These are phyloP conservation scores for Cytidiella melzeri DNA, from an alignment of 768 basidiomycete genomes.

Conservation along the genomic window DNA sequence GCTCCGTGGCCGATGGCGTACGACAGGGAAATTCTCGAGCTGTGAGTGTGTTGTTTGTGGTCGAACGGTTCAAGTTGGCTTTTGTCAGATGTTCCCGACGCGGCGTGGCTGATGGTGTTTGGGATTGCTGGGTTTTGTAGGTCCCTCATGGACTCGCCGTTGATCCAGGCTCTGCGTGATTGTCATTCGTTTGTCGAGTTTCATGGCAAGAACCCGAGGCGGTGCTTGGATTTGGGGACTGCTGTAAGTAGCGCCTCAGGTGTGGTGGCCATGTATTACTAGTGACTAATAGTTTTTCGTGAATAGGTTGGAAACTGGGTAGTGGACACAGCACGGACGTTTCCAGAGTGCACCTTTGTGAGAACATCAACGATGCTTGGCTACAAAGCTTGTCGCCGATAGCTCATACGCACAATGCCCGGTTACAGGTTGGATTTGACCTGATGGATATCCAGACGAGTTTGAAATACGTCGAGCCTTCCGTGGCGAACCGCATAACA, in stretches of 20 bases:
- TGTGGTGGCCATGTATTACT: neutral
- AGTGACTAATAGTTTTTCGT: too few species aligned
- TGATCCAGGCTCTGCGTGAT: neutral
- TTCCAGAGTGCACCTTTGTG: slow-evolving; percentile 57
- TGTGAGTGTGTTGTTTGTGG: slow-evolving; percentile 1
- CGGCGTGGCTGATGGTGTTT: neutral
- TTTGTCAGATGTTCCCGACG: neutral
- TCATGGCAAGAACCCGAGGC: slow-evolving; percentile 2
- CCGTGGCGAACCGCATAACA: slow-evolving; percentile 47
- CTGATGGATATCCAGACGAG: slow-evolving; percentile 66
- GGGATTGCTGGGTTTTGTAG: neutral
- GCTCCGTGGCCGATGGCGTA: slow-evolving; percentile 11
- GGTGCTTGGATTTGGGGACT: slow-evolving; percentile 12
- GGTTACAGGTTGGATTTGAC: slow-evolving; percentile 73
- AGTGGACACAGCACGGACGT: slow-evolving; percentile 61
- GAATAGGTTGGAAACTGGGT: slow-evolving; percentile 59
- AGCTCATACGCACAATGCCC: too few species aligned
- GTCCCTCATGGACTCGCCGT: slow-evolving; percentile 5
- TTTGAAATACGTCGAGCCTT: slow-evolving; percentile 39
- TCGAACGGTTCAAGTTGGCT: neutral
- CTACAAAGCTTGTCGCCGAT: too few species aligned
- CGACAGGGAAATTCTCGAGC: slow-evolving; percentile 11
- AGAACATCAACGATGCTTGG: too few species aligned
- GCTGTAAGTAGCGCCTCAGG: slow-evolving; percentile 3
- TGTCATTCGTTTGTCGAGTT: slow-evolving; percentile 7